These are phyloP conservation scores for Aspergillus saccharolyticus DNA, from an alignment of 495 filamentous ascomycete genomes.

Conservation along the genomic window DNA sequence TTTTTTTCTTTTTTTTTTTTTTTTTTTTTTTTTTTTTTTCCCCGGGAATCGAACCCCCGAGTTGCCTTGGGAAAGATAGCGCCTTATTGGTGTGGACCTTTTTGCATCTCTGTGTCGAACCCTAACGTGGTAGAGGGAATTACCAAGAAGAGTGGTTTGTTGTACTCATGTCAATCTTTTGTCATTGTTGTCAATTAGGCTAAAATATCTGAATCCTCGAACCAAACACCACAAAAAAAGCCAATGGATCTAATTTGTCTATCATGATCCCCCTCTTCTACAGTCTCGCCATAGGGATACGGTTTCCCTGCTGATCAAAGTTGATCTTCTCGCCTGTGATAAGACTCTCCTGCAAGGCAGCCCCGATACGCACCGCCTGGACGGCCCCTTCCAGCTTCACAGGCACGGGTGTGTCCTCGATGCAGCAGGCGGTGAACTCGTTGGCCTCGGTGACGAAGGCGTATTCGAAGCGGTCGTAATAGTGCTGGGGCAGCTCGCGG, in stretches of 20 bases:
- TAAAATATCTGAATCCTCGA: neutral
- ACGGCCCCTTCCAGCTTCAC: constrained; percentile 51
- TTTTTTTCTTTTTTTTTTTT: too few species aligned
- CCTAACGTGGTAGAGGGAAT: too few species aligned
- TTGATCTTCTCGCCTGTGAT: constrained; percentile 53
- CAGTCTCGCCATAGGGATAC: constrained; percentile 26
- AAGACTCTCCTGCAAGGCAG: constrained; percentile 55
- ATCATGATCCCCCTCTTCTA: neutral
- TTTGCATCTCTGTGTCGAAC: too few species aligned
- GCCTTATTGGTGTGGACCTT: too few species aligned
- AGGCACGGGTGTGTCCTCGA: constrained; percentile 50
- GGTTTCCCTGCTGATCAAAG: constrained; percentile 46
- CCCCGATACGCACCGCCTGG: constrained; percentile 55
- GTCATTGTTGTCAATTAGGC: neutral
- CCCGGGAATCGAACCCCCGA: constrained; percentile 26
- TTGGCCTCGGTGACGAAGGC: constrained; percentile 60
- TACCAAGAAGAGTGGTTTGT: neutral
- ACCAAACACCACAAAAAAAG: neutral
- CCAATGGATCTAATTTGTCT: neutral
- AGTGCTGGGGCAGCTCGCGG: constrained; percentile 52
- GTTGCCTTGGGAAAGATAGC: constrained; percentile 22
- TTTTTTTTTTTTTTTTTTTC: too few species aligned
- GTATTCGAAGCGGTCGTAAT: constrained; percentile 57
- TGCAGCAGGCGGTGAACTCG: constrained; percentile 51
- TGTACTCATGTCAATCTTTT: neutral